Conservation (phyloP, 768 basidiomycete genomes). For the Pholiota conissans region DNA sequence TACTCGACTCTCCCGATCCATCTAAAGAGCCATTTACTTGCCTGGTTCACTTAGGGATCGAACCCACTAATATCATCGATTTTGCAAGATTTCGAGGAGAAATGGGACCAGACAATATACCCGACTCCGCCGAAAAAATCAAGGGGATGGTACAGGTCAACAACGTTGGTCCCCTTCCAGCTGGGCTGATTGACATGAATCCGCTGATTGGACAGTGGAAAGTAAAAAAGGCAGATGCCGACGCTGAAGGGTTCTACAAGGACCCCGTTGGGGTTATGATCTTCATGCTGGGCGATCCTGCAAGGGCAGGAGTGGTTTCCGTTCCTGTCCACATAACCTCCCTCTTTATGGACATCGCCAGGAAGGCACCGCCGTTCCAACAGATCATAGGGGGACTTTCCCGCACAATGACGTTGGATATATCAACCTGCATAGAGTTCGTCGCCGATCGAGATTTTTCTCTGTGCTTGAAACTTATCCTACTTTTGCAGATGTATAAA, state of each 20-base stretch:
- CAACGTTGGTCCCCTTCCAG: neutral
- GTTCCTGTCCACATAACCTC: neutral
- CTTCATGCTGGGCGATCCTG: neutral
- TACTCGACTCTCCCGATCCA: neutral
- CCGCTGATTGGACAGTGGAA: neutral
- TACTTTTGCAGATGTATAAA: neutral
- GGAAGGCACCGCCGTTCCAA: neutral
- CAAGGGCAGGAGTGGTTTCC: neutral
- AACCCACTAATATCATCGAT: neutral
- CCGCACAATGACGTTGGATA: neutral
- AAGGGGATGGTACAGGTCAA: neutral
- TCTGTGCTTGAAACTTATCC: neutral
- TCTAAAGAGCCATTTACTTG: neutral
- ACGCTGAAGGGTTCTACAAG: neutral
- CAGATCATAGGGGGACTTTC: neutral
- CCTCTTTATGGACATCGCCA: neutral
- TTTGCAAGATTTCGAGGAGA: neutral
- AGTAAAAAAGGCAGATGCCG: neutral
- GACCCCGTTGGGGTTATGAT: neutral
- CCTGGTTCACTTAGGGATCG: neutral
- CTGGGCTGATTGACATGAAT: neutral
- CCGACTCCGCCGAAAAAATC: neutral
- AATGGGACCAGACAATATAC: neutral
- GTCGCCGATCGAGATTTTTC: neutral
- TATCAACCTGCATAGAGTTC: neutral